Percentiles rank a stretch among this genome's conserved stretches.
These are phyloP conservation scores for Blastobotrys indianensis DNA, from an alignment of 1,139 yeast genomes.

Conservation along the genomic window DNA sequence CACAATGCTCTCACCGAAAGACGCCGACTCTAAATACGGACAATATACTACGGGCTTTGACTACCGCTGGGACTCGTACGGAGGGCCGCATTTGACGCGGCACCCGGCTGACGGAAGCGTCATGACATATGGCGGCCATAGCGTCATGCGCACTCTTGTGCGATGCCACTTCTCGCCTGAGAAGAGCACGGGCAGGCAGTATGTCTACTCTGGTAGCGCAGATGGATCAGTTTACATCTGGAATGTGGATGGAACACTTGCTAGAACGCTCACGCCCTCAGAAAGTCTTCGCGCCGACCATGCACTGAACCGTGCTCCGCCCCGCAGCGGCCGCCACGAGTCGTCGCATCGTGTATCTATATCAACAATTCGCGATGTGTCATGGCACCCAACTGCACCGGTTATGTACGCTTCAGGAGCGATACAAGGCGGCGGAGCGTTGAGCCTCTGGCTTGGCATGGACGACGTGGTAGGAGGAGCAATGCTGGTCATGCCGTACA, in stretches of 20 bases:
- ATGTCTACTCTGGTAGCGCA: conserved; percentile 32
- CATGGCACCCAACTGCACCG: conserved; percentile 24
- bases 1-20: conserved; percentile 17
- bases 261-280: conserved; percentile 13
- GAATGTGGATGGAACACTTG: conserved; percentile 30
- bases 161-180: conserved; percentile 33
- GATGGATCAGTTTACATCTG: conserved; percentile 31
- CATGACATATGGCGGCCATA: conserved; percentile 32
- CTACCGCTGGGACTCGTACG: conserved; percentile 26
- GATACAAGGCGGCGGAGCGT: conserved; percentile 9
- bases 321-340: not conserved
- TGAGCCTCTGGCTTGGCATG: not conserved
- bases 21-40: conserved; percentile 12
- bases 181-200: conserved; percentile 27
- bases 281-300: conserved; percentile 1
- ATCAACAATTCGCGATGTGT: conserved; percentile 13
- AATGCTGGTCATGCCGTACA: conserved; percentile 4
- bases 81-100: conserved; percentile 16
- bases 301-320: conserved; percentile 3
- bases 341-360: not conserved
- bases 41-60: conserved; percentile 23
- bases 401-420: conserved; percentile 19
- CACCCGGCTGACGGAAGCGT: conserved; percentile 29
- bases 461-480: conserved; percentile 5
- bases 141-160: conserved; percentile 29